Evolutionary conservation across 495 filamentous ascomycete genomes (phyloP).

Genomic region (Apodospora peruviana): DNA sequence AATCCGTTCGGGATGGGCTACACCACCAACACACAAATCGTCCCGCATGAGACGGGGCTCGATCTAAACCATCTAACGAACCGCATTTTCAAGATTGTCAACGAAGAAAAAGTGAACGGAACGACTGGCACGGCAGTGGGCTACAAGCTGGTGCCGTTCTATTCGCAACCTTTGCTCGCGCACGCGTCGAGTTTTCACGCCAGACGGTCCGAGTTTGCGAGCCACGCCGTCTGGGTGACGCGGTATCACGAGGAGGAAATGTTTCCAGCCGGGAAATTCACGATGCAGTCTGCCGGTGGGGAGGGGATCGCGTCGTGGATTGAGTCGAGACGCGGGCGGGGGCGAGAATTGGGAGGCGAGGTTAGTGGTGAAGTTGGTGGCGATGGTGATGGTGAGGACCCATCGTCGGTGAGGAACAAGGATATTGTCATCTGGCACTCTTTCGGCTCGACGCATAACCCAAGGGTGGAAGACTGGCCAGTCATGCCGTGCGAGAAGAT

Average conservation of each 20-base stretch:
- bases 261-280: slow-evolving; percentile 76
- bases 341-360: background rate
- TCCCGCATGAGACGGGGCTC: slow-evolving; percentile 55
- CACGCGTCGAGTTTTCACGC: slow-evolving; percentile 59
- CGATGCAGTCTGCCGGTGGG: slow-evolving; percentile 52
- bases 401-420: slow-evolving; percentile 30
- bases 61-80: slow-evolving; percentile 58
- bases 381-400: background rate
- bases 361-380: background rate
- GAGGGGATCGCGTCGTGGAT: slow-evolving; percentile 25
- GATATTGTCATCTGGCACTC: slow-evolving; percentile 48
- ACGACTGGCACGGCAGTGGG: slow-evolving; percentile 69
- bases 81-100: slow-evolving; percentile 75
- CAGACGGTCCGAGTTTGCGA: slow-evolving; percentile 71
- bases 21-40: slow-evolving; percentile 20
- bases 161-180: slow-evolving; percentile 73
- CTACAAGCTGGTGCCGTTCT: slow-evolving; percentile 67
- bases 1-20: slow-evolving; percentile 80
- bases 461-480: slow-evolving; percentile 54
- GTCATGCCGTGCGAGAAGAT: slow-evolving; percentile 40
- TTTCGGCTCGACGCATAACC: slow-evolving; percentile 51
- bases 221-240: slow-evolving; percentile 72
- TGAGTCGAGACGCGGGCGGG: background rate
- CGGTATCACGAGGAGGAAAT: slow-evolving; percentile 69
- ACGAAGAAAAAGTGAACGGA: slow-evolving; percentile 56